Evolutionary conservation across 2,329 filamentous ascomycete species (phyloP), one percentile per base, ranked within the genome.

Genomic region (Pseudogymnoascus sp.): DNA sequence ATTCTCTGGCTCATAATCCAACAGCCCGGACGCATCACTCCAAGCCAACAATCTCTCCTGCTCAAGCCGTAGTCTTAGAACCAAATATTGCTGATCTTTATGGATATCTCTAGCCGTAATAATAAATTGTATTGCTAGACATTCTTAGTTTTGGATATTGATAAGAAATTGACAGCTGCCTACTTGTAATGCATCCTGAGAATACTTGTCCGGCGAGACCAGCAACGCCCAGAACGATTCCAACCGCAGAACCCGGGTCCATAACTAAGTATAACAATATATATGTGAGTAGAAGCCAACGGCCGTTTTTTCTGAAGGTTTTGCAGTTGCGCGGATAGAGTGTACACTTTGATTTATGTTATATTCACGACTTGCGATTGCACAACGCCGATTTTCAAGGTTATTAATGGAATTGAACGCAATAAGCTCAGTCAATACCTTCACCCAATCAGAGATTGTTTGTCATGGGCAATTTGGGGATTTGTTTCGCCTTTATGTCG

Each of bases 21-120:
- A 71, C 16, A 81, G 68, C 7, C 78, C 79, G 10, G 78, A 80
- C 2, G 78, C 77, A 66, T 81, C 78, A 65, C 77, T 79, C 78
- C 79, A 80, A 42, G 77, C 77, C 64, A 79, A 80, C 12, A 80
- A 73, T 23, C 79, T 74, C 65, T 80, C 78, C 70, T 81, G 78
- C 67, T 81, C 79, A 76, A 81, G 79, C 61, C 77, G 76, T 60
- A 81, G 69, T 60, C 79, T 74, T 66, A 81, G 68, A 65, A 80
- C 80, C 63, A 80, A 75, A 67, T 80, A 80, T 63, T 73, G 76
- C 68, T 75, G 79, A 56, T 80, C 77, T 65, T 80, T 75, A n/a
- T 78, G 77, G 63, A 79, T 78, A 53, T 77, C 75, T 50, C 75
- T 70, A n/a, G 78, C 79, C 5, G 78, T 80, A 50, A 80, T 70